These are phyloP conservation scores for Silene uniflora DNA, from an alignment of 148 eudicot genomes.

Conservation along the genomic window DNA sequence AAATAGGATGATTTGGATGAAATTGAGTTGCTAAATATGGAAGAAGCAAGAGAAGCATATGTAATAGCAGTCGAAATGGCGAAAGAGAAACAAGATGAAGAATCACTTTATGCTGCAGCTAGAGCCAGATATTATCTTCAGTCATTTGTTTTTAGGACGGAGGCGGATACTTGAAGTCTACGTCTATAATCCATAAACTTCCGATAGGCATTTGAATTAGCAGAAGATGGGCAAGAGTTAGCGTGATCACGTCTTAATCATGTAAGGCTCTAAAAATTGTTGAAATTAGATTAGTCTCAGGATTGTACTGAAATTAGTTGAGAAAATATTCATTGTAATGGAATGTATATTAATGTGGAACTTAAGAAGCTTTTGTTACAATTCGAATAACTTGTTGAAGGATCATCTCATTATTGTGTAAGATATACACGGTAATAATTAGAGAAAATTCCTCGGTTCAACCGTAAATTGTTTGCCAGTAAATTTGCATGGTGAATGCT, in stretches of 20 bases:
- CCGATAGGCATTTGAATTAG: too few relatives aligned
- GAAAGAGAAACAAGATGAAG: conserved; percentile 73
- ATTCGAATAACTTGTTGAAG: not conserved
- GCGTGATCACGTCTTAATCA: conserved; percentile 24
- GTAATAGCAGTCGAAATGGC: conserved; percentile 62
- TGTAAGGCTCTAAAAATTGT: not conserved
- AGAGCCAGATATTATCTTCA: conserved; percentile 61
- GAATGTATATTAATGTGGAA: not conserved
- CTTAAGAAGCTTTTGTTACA: not conserved
- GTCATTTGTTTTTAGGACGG: conserved; percentile 43
- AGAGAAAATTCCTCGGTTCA: too few relatives aligned
- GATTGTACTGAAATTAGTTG: not conserved
- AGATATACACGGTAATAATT: too few relatives aligned
- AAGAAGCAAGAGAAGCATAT: conserved; percentile 66
- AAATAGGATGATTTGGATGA: conserved; percentile 56
- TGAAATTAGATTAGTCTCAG: not conserved
- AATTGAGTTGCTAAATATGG: conserved; percentile 53
- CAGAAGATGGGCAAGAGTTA: not conserved
- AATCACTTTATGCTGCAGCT: conserved; percentile 63
- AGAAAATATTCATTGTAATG: not conserved
- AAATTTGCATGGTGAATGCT: too few relatives aligned
- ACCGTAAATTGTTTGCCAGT: too few relatives aligned
- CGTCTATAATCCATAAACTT: not conserved
- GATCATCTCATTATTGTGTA: too few relatives aligned
- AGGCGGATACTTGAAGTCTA: conserved; percentile 6